Evolutionary conservation across 257 asterid genomes (phyloP).

Genomic region (Fraxinus excelsior): DNA sequence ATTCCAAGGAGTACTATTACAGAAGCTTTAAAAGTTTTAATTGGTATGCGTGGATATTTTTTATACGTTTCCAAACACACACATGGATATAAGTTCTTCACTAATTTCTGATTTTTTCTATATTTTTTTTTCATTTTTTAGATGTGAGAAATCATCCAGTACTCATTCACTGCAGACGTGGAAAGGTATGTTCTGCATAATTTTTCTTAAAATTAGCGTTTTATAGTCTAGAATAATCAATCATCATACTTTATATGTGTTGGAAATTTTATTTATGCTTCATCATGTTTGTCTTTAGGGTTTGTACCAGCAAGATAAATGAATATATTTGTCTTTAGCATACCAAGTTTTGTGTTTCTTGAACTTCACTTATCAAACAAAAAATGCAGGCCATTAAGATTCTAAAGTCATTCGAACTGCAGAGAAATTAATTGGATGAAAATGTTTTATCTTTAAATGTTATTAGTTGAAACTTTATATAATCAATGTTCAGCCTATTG

Average conservation of each 20-base stretch:
- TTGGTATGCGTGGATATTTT: constrained; percentile 28
- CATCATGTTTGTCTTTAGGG: too few species aligned
- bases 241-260: not conserved
- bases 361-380: too few species aligned
- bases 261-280: too few species aligned
- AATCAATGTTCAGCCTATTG: too few species aligned
- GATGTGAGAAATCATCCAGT: constrained; percentile 55
- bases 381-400: too few species aligned
- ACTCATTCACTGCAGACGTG: constrained; percentile 52
- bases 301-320: too few species aligned
- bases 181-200: constrained; percentile 35
- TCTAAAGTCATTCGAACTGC: too few species aligned
- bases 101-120: constrained; percentile 8
- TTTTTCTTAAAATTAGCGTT: not conserved
- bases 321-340: too few species aligned
- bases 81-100: not conserved
- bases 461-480: too few species aligned
- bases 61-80: not conserved
- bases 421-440: not conserved
- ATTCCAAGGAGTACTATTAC: constrained; percentile 37
- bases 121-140: constrained; percentile 18
- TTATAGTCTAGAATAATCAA: not conserved
- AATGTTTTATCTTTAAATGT: not conserved
- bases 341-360: too few species aligned
- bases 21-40: constrained; percentile 44